A percentile compares a stretch with the other conserved stretches of the same genome.
Conservation (phyloP, 192 early-diverging fungal genomes). For the Physocladia obscura region DNA sequence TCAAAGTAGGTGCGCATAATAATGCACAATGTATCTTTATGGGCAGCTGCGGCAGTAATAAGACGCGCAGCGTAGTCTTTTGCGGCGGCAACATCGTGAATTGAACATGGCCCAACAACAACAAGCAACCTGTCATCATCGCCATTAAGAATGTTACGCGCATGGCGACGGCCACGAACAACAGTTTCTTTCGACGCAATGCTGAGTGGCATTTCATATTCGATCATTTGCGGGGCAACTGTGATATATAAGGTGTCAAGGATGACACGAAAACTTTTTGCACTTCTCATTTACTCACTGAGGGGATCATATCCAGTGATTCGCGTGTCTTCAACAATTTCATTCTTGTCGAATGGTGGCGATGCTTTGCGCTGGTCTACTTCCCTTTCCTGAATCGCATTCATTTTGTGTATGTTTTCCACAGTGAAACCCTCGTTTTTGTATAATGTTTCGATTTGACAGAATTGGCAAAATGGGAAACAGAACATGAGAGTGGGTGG, state of each 20-base stretch:
- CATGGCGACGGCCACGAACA: constrained; percentile 34
- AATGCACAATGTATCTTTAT: constrained; percentile 76
- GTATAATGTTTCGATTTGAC: not conserved
- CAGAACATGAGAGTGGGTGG: no score
- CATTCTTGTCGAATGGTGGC: constrained; percentile 14
- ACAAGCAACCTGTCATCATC: constrained; percentile 85
- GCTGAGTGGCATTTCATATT: constrained; percentile 71
- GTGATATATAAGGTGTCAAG: not conserved
- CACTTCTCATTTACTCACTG: constrained; percentile 25
- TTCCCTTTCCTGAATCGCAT: no score
- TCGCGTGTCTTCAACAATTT: constrained; percentile 75
- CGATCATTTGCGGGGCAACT: constrained; percentile 79
- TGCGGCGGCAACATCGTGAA: constrained; percentile 87
- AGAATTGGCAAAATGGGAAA: no score
- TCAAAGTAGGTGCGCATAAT: constrained; percentile 99
- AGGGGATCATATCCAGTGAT: constrained; percentile 87
- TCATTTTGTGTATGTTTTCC: not conserved
- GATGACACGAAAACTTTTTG: not conserved
- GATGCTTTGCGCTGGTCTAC: not conserved
- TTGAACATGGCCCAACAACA: constrained; percentile 94
- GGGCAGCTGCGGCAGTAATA: constrained; percentile 59
- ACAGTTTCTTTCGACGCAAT: constrained; percentile 33
- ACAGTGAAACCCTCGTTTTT: not conserved
- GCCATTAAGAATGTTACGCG: constrained; percentile 72
- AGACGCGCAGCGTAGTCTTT: constrained; percentile 69